Base-by-base conservation (phyloP, 345 rosid genomes). In the Microthlaspi erraticum region DNA sequence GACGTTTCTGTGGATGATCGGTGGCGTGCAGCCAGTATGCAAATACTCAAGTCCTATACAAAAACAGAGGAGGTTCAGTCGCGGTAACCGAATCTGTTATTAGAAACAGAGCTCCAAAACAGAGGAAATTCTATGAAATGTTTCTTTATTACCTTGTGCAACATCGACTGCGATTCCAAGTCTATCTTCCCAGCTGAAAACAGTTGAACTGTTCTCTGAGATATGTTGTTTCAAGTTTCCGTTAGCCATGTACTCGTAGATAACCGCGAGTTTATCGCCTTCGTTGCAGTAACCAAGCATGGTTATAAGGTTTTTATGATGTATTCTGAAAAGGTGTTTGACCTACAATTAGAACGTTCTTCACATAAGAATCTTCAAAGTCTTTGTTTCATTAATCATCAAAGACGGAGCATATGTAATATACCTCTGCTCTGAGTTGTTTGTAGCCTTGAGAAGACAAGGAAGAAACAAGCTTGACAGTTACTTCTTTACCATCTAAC, bases 11-110 rank as follows among this genome's bases (percentile, higher is more conserved):
- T 82, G 86, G 58, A 87, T 76, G 42, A 87, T 81, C 1, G 88
- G 84, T 11, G 93, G 93, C 17, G 64, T 85, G 79, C 93, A 82
- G 32, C 82, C 85, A 20, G 75, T 63, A 48, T 88, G 93, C 59
- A 80, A 68, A 66, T 69, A 77, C 74, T 77, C 83, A 54, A 80
- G 71, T 18, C 83, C 83, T 80, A 26, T 26, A 38, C 2, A 16
- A 50, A 14, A 31, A 13, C 12, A 31, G 7, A 3, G 1, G 41
- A 41, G 48, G 16, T 12, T 52, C 10, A 54, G 38, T 36, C 7
- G 6, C 29, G 8, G 9, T 8, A 46, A 54, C 43, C 32, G 14
- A 43, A 49, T 46, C 55, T 61, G 51, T 33, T 18, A 51, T 14
- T 14, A 43, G 57, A 50, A 42, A 75, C 53, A 60, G 32, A 66